phyloP scores from a whole-genome alignment of 257 asterid genomes.

The Solanum tarijense region DNA sequence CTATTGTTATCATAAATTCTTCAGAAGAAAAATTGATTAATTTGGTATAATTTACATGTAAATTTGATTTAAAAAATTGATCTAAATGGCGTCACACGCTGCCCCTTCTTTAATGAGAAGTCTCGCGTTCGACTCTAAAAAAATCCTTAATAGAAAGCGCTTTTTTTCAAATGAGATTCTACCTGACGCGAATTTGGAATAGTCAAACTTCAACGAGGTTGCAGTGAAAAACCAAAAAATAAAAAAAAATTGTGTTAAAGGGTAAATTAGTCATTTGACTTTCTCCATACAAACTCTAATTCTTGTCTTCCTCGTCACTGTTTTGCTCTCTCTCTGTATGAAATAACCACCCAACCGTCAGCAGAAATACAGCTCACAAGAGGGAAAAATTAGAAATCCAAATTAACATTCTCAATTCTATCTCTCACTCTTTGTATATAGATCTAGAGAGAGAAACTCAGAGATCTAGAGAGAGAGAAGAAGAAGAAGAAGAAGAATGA shows the following conservation, averaged over 20 bases:
- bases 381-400: not conserved
- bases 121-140: too few relatives aligned
- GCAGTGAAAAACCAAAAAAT: too few relatives aligned
- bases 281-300: not conserved
- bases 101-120: not conserved
- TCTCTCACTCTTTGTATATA: not conserved
- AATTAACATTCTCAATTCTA: not conserved
- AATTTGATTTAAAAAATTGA: not conserved
- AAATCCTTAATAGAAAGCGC: too few relatives aligned
- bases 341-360: constrained; percentile 36
- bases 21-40: too few relatives aligned
- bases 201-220: fast-evolving
- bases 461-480: constrained; percentile 28
- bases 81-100: too few relatives aligned
- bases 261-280: constrained; percentile 4
- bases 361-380: constrained; percentile 9
- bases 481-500: constrained; percentile 15
- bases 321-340: constrained; percentile 5
- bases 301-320: constrained; percentile 30
- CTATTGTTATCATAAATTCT: not conserved
- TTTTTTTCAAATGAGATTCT: too few relatives aligned
- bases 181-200: too few relatives aligned
- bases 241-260: not conserved
- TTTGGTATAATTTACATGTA: too few relatives aligned
- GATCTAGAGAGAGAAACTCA: constrained; percentile 14